Evolutionary conservation across 306 rosid species (phyloP).

Genomic region (Acmispon strigosus): DNA sequence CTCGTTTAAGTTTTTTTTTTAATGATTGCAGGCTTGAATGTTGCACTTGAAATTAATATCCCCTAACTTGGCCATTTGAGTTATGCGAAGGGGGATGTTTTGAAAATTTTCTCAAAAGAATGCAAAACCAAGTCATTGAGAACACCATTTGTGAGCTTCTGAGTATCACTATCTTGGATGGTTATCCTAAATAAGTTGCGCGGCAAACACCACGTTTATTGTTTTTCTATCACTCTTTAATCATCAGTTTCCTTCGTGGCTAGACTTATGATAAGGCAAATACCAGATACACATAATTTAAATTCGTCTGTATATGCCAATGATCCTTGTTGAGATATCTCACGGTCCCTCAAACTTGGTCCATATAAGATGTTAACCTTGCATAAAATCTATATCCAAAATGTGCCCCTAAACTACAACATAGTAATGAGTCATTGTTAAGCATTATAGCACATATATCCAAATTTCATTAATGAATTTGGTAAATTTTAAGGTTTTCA

Average conservation of each 20-base stretch:
- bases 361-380: slow-evolving; percentile 4
- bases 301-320: background rate
- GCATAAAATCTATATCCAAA: background rate
- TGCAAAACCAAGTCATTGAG: background rate
- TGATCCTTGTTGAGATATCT: background rate
- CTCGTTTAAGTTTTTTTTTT: too few species aligned
- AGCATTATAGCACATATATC: background rate
- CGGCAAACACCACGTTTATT: slow-evolving; percentile 31
- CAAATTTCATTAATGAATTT: too few species aligned
- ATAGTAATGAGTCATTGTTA: background rate
- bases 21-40: too few species aligned
- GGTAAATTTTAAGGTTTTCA: too few species aligned
- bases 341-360: background rate
- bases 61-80: too few species aligned
- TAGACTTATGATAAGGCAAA: slow-evolving; percentile 15
- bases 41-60: too few species aligned
- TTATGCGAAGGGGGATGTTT: too few species aligned
- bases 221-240: slow-evolving; percentile 25
- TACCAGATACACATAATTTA: background rate
- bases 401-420: slow-evolving; percentile 7
- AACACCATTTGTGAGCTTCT: background rate
- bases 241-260: background rate
- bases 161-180: slow-evolving; percentile 2
- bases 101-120: background rate
- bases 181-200: slow-evolving; percentile 23